Conservation (phyloP, 352 stramenopile genomes). For the Globisporangium barbulae region DNA sequence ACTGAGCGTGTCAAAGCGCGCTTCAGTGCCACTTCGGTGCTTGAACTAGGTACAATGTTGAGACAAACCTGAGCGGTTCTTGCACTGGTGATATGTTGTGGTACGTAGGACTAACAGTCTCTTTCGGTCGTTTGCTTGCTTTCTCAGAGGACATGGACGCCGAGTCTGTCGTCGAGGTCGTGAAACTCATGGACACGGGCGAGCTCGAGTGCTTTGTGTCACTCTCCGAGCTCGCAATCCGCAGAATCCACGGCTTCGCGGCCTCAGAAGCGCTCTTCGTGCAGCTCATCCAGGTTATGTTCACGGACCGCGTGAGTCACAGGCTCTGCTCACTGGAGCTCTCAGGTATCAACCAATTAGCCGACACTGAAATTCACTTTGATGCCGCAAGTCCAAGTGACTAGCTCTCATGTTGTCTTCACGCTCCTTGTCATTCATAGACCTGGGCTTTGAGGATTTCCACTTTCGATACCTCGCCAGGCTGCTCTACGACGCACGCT, state of each 20-base stretch:
- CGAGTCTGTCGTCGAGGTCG: constrained; percentile 23
- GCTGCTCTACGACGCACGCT: constrained; percentile 47
- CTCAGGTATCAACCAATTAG: constrained; percentile 15
- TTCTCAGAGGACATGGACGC: constrained; percentile 14
- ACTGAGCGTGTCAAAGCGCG: constrained; percentile 25
- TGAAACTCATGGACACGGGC: constrained; percentile 31
- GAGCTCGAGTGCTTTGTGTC: constrained; percentile 39
- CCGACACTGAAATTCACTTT: too few relatives aligned
- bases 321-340: constrained; percentile 32
- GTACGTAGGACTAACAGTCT: background rate
- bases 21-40: constrained; percentile 19
- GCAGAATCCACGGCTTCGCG: constrained; percentile 25
- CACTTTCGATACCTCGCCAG: constrained; percentile 43
- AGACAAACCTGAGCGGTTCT: too few relatives aligned
- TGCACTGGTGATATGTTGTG: background rate
- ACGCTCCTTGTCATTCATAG: constrained; percentile 9
- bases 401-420: background rate
- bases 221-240: constrained; percentile 29
- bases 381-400: too few relatives aligned
- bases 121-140: background rate
- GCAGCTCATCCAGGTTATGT: constrained; percentile 47
- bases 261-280: constrained; percentile 29
- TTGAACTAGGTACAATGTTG: constrained; percentile 20
- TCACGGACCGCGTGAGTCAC: constrained; percentile 44
- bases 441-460: constrained; percentile 35